Evolutionary conservation across 2,329 filamentous ascomycete genomes (phyloP), one percentile per base, ranked within the genome.

Genomic region (Sclerotinia spermophila): DNA sequence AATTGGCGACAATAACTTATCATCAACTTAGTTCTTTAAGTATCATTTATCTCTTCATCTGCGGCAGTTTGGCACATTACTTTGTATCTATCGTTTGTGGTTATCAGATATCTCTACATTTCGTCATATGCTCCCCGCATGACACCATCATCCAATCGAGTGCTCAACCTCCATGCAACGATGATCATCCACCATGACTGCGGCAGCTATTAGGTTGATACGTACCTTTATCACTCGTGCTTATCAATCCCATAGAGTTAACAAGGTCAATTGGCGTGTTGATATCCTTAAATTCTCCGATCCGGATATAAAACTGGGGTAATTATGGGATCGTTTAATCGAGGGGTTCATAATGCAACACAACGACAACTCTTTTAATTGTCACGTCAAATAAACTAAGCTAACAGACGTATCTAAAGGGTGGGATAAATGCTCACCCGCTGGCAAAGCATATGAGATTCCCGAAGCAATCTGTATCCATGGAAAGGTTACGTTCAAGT

Each of bases 51-150:
- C 13, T 51, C 35, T 55, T 35, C 7, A n/a, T 33, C 8, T 30
- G 21, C 45, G 33, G 59, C 17, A 27, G 33, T 24, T 17, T 56
- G 67, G 40, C 35, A 53, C n/a, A 51, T 19, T 24, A 21, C 13
- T 0, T n/a, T 27, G 35, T 19, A 30, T 62, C 21, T n/a, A 17
- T 48, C n/a, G 7, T 51, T 51, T 24, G 40, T 44, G 24, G 11
- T 65, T 69, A 30, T 38, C 21, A 13, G 21, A 69, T 58, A 33
- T n/a, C 35, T 44, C n/a, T 30, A 24, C n/a, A 71, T 73, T 62
- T 30, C 73, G 73, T 64, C 68, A 75, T 74, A 35, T 51, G n/a
- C 51, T 62, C 67, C 74, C 74, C 70, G 70, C 71, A 74, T 75
- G 51, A 73, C 74, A 64, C 44, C 73, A 75, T 74, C 70, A 45